Conservation (phyloP, 352 stramenopile species). For the Phytophthora crassamura region DNA sequence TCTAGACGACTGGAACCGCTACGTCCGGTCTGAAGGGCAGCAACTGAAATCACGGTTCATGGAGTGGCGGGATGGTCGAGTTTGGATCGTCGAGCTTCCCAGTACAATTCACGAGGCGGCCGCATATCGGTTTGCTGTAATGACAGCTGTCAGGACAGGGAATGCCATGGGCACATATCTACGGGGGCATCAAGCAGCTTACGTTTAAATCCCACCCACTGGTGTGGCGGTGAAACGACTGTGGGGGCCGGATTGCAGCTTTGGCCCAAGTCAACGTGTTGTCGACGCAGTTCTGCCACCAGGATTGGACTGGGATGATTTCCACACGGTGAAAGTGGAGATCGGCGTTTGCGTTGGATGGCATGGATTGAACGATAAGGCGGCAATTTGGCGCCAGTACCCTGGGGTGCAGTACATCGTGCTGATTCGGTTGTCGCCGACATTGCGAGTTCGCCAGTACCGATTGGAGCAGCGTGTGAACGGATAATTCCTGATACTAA, state of each 20-base stretch:
- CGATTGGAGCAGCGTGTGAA: too few species aligned
- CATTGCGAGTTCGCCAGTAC: too few species aligned
- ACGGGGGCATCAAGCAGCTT: too few species aligned
- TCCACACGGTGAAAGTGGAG: slow-evolving; percentile 6
- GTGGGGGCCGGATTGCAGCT: neutral
- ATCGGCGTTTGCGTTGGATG: neutral
- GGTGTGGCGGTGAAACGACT: too few species aligned
- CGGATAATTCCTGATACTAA: too few species aligned
- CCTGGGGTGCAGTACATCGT: neutral
- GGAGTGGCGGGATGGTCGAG: neutral
- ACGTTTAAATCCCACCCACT: too few species aligned
- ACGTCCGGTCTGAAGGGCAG: neutral
- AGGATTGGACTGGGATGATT: neutral
- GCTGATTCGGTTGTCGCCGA: neutral
- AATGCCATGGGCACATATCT: slow-evolving; percentile 24
- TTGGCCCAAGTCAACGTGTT: neutral
- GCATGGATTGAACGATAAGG: neutral
- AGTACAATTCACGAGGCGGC: neutral
- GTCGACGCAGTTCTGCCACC: neutral
- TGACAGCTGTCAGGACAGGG: slow-evolving; percentile 44
- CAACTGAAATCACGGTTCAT: neutral
- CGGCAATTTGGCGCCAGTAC: neutral
- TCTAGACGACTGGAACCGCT: slow-evolving; percentile 8
- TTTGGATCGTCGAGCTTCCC: slow-evolving; percentile 15
- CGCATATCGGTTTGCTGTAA: too few species aligned